Evolutionary conservation across 2,329 filamentous ascomycete genomes (phyloP).

Genomic region (Fusarium redolens): DNA sequence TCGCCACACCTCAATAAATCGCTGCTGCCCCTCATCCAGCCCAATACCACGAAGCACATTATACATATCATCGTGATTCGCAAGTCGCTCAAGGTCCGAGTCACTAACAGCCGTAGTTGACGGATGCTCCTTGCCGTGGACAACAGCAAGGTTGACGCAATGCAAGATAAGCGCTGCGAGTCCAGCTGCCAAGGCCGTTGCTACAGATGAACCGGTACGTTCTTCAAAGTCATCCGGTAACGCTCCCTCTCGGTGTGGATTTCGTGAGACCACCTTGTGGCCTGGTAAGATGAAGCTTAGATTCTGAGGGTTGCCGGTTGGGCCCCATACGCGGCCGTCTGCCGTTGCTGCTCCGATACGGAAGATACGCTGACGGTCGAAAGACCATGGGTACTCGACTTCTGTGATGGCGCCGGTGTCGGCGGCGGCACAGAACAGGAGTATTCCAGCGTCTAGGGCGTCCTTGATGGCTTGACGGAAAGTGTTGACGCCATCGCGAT

Average conservation of each 20-base stretch:
- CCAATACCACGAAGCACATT: not conserved
- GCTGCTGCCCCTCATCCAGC: not conserved
- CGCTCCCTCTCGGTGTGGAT: not conserved
- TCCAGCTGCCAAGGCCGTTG: constrained; percentile 46
- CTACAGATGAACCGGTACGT: constrained; percentile 36
- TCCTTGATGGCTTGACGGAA: not conserved
- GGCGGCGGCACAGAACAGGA: not conserved
- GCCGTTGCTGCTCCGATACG: constrained; percentile 14
- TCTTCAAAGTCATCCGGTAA: constrained; percentile 10
- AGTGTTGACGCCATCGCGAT: not conserved
- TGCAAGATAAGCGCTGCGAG: constrained; percentile 42
- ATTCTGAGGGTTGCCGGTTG: not conserved
- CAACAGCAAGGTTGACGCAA: not conserved
- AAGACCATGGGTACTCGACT: constrained; percentile 6
- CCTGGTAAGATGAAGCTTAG: constrained; percentile 9
- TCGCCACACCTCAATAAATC: not conserved
- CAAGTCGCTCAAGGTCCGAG: not conserved
- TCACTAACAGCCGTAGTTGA: not conserved
- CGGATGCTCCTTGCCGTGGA: not conserved
- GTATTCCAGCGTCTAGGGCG: not conserved
- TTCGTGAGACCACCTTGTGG: not conserved
- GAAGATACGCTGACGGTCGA: not conserved
- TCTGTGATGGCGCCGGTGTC: not conserved
- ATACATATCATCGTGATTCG: not conserved
- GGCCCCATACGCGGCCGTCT: constrained; percentile 9